Evolutionary conservation across 371 early-diverging fungal genomes (phyloP).

Genomic region (Rhizopus delemar): DNA sequence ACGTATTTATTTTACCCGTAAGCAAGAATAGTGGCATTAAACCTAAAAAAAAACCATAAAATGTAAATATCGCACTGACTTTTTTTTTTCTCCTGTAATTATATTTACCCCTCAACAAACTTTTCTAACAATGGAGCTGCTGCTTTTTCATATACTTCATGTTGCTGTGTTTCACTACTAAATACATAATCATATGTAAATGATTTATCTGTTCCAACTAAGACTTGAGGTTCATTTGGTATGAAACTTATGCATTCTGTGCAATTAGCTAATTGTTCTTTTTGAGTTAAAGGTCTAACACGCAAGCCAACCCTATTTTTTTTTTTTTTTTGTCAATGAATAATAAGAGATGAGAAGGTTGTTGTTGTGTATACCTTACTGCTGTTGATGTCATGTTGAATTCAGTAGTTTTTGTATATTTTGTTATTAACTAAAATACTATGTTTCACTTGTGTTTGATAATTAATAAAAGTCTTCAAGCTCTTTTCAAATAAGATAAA

Average conservation of each 20-base stretch:
- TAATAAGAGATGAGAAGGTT: neutral
- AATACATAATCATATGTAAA: slow-evolving; percentile 90
- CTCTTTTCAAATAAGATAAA: neutral
- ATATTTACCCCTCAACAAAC: slow-evolving; percentile 81
- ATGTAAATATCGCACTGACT: neutral
- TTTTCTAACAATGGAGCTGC: slow-evolving; percentile 75
- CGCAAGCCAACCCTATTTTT: slow-evolving; percentile 72
- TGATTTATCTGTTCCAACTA: slow-evolving; percentile 63
- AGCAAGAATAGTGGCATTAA: slow-evolving; percentile 91
- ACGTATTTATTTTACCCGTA: slow-evolving; percentile 73
- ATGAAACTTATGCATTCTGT: slow-evolving; percentile 68
- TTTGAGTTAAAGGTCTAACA: slow-evolving; percentile 74
- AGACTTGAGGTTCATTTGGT: slow-evolving; percentile 62
- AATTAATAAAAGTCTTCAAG: too few species aligned
- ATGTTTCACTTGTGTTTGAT: too few species aligned
- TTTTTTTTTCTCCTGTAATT: slow-evolving; percentile 4
- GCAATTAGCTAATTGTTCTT: slow-evolving; percentile 67
- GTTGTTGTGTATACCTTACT: neutral
- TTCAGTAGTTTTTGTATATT: neutral
- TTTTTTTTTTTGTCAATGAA: neutral
- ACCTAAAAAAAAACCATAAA: slow-evolving; percentile 29
- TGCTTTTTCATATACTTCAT: slow-evolving; percentile 65
- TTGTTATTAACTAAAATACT: neutral
- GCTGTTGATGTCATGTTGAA: slow-evolving; percentile 2
- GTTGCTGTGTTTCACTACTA: slow-evolving; percentile 65